Conservation (phyloP, 805 yeast genomes). For the Ogataea trehalophila region DNA sequence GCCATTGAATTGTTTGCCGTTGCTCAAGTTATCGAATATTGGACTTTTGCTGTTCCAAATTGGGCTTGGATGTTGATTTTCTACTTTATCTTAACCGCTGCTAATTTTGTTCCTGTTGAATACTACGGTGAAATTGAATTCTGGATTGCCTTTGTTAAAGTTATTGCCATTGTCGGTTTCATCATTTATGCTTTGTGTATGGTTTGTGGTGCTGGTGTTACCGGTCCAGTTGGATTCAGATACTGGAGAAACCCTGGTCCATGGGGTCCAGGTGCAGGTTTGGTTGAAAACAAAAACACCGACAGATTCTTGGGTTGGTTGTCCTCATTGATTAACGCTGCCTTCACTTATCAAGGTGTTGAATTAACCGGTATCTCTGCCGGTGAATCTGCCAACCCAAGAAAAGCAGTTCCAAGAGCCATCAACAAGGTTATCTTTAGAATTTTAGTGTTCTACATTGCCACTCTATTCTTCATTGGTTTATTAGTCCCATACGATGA, state of each 20-base stretch:
- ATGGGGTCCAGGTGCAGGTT: conserved; percentile 60
- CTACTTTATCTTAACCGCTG: conserved; percentile 47
- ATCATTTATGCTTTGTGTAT: conserved; percentile 59
- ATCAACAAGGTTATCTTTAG: conserved; percentile 64
- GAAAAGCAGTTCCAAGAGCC: conserved; percentile 67
- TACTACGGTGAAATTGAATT: conserved; percentile 73
- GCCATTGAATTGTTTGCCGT: conserved; percentile 70
- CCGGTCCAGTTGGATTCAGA: conserved; percentile 73
- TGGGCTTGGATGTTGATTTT: conserved; percentile 72
- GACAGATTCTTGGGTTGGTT: conserved; percentile 68
- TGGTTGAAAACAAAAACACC: conserved; percentile 43
- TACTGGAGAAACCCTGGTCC: conserved; percentile 75
- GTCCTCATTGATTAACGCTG: conserved; percentile 63
- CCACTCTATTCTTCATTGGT: conserved; percentile 64
- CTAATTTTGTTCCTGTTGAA: conserved; percentile 63
- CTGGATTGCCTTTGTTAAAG: conserved; percentile 66
- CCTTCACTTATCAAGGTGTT: conserved; percentile 79
- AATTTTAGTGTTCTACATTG: conserved; percentile 60
- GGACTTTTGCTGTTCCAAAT: conserved; percentile 67
- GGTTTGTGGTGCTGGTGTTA: conserved; percentile 69
- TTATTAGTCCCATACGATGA: conserved; percentile 67
- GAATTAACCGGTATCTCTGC: conserved; percentile 73
- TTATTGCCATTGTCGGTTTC: conserved; percentile 68
- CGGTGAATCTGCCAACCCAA: conserved; percentile 68
- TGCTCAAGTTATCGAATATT: conserved; percentile 58